Base-by-base conservation (phyloP, 192 early-diverging fungal species). In the Entomortierella beljakovae region DNA sequence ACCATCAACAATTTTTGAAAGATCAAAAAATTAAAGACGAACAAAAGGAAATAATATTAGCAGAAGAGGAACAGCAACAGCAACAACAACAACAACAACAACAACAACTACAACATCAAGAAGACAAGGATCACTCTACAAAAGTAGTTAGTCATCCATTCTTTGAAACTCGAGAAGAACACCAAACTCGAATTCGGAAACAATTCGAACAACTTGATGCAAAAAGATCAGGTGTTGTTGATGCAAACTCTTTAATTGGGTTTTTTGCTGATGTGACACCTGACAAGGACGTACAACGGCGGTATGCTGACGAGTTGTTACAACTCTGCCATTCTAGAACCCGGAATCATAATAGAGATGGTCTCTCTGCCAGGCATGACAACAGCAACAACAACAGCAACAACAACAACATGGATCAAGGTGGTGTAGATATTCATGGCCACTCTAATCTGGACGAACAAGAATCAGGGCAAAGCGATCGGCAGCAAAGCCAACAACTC, bases 131-230 rank as follows among this genome's bases (percentile, higher is more conserved):
- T 61, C 67, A 31, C 23, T 32, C 51, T 5, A 28, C 40, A 22
- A 66, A 66, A 26, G 60, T 64, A 6, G 68, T 67, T 15, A 65
- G 58, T 57, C 67, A 61, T 18, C 67, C 75, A 49, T 68, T 70
- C 53, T 70, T 70, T 42, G 75, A 79, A 43, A 65, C 75, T 31
- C 75, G 75, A 0, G 62, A 79, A 40, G 75, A 79, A 64, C 75
- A 68, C 7, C 68, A 61, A 62, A 69, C 23, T 40, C 61, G 75
- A 61, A 79, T 79, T 62, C 67, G 75, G 35, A 62, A 63, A 59
- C 75, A 79, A 42, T 79, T 79, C 68, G 55, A 66, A 8, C 75
- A 70, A 33, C 49, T 79, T 22, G 67, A 70, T 49, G 43, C 51
- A 2, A 34, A 79, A 10, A 43, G 33, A 16, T 65, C 75, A 9